Conservation (phyloP, 257 asterid species). For the Gentiana dahurica region DNA sequence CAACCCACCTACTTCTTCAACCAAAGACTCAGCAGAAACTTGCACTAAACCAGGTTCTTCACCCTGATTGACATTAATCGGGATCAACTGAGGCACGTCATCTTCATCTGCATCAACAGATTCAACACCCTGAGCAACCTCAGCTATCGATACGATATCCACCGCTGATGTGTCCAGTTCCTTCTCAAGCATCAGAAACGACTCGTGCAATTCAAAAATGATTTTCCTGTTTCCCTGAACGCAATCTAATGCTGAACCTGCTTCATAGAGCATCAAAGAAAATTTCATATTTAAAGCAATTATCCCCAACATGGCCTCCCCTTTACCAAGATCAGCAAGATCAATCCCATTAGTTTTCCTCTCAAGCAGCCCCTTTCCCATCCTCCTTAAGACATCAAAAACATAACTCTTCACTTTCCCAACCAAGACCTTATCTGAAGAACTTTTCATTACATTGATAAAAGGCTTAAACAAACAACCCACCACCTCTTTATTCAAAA, state of each 20-base stretch:
- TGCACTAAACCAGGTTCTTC: conserved; percentile 12
- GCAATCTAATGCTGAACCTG: conserved; percentile 57
- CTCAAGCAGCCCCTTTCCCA: conserved; percentile 42
- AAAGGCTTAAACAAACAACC: conserved; percentile 52
- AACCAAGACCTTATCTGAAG: conserved; percentile 61
- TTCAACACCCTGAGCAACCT: conserved; percentile 11
- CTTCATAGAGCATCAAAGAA: conserved; percentile 42
- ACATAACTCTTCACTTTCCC: conserved; percentile 68
- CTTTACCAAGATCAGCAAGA: conserved; percentile 30
- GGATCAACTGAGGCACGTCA: conserved; percentile 59
- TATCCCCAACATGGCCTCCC: conserved; percentile 42
- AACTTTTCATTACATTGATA: conserved; percentile 35
- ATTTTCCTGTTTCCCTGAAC: conserved; percentile 82
- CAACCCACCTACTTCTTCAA: conserved; percentile 15
- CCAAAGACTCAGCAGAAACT: conserved; percentile 15
- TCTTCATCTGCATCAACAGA: conserved; percentile 24
- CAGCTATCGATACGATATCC: conserved; percentile 42
- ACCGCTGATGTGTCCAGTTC: conserved; percentile 45
- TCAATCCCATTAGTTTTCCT: conserved; percentile 35
- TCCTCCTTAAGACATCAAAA: conserved; percentile 54
- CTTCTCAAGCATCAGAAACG: conserved; percentile 72
- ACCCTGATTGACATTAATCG: conserved; percentile 30
- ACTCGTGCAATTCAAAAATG: conserved; percentile 57
- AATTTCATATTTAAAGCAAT: conserved; percentile 63
- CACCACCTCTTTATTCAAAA: conserved; percentile 40